Evolutionary conservation across 225 moss, liverwort and hornwort genomes (phyloP), one percentile per base, ranked within the genome.

Genomic region (Anthoceros angustus): DNA sequence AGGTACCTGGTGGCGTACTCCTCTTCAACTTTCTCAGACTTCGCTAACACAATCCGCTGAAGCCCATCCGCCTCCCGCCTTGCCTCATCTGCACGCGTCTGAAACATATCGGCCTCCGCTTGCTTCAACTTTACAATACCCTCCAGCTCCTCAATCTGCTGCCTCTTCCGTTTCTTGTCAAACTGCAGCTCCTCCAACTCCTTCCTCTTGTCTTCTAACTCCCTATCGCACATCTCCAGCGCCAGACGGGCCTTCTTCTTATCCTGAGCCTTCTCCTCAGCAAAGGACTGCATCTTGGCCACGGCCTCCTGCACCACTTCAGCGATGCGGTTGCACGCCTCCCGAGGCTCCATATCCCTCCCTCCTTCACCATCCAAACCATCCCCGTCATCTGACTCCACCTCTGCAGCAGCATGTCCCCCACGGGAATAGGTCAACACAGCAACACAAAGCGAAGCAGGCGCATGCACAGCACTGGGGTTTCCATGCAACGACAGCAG

Each of bases 1-100:
- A 85, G 76, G 61, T 75, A 85, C 85, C 85, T 85, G 85, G 79
- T 82, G 66, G 82, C 78, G 66, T 85, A 85, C 72, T 85, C 85
- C 69, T 85, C 85, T 73, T 85, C 85, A 66, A 85, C 74, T 76
- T 85, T 85, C 65, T 85, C 85, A 72, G 82, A 72, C 74, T 85
- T 85, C 0, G 82, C 85, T 60, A 82, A 79, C 39, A 85, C 85
- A 74, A 82, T 82, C 63, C 85, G 75, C 65, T 85, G 85, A 49
- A 85, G 81, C 50, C 79, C 85, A 69, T 85, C 85, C 42, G 82
- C 82, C 80, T 85, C 85, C 60, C 74, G 74, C 65, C 82, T 74
- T 60, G 85, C 85, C 82, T 82, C 85, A 65, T 85, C 85, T 67
- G 85, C 82, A 63, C 82, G 82, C 42, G 80, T 82, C 75, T 85